Conservation (phyloP, 192 early-diverging fungal species). For the Podila epicladia region DNA sequence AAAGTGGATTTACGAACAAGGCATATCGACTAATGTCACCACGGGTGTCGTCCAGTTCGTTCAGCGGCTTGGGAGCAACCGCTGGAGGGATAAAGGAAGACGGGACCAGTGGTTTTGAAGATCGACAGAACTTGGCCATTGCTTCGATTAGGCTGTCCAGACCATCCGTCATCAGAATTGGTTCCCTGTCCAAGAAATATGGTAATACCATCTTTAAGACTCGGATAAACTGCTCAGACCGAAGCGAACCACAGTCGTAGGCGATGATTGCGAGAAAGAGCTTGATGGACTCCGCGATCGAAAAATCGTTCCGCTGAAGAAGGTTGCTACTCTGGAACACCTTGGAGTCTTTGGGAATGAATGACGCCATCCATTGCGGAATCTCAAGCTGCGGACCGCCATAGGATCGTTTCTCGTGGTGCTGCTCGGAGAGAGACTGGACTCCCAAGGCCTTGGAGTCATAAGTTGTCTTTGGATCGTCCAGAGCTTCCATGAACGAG, state of each 20-base stretch:
- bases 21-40: constrained; percentile 23
- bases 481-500: constrained; percentile 58
- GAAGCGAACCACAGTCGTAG: constrained; percentile 61
- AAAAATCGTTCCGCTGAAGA: constrained; percentile 48
- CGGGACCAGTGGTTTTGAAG: constrained; percentile 51
- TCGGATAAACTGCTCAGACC: constrained; percentile 67
- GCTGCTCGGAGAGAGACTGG: constrained; percentile 26
- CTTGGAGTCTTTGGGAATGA: constrained; percentile 45
- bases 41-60: constrained; percentile 3
- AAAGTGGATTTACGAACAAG: neutral
- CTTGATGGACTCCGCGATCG: constrained; percentile 60
- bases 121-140: constrained; percentile 58
- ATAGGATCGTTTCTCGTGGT: constrained; percentile 18
- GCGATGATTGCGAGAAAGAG: constrained; percentile 69
- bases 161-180: constrained; percentile 50
- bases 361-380: constrained; percentile 38
- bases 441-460: constrained; percentile 48
- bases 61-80: constrained; percentile 12
- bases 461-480: constrained; percentile 15
- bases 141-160: constrained; percentile 60
- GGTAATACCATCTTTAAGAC: constrained; percentile 52
- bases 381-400: constrained; percentile 45
- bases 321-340: constrained; percentile 35
- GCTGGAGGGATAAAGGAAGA: constrained; percentile 26
- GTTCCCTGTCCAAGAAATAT: constrained; percentile 43